Percentiles rank a stretch among this genome's conserved stretches.
phyloP scores from a whole-genome alignment of 2,329 filamentous ascomycete species.

The Penicillium sp. region DNA sequence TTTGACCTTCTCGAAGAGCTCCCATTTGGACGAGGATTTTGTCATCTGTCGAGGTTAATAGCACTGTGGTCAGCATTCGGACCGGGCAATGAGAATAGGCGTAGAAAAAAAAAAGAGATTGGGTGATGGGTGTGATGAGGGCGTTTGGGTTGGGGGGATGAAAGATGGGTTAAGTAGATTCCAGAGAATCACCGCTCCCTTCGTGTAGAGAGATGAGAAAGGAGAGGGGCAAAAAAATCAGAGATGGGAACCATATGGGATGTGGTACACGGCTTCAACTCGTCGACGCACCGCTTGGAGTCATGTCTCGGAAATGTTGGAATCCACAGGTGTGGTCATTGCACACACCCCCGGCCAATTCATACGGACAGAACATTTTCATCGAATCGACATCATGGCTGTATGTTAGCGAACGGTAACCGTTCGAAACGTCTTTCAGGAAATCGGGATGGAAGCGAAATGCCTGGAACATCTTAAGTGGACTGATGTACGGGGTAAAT shows the following conservation, averaged over 20 bases:
- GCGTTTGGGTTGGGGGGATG: conserved; percentile 8
- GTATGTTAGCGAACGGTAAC: conserved; percentile 88
- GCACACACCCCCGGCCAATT: conserved; percentile 73
- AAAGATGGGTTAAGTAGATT: conserved; percentile 10
- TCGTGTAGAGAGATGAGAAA: neutral
- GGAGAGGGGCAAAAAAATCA: conserved; percentile 3
- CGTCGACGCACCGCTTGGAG: conserved; percentile 72
- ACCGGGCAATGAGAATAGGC: conserved; percentile 29
- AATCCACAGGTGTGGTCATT: conserved; percentile 72
- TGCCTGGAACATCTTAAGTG: conserved; percentile 78
- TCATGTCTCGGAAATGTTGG: conserved; percentile 80
- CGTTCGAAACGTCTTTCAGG: conserved; percentile 69
- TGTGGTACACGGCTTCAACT: conserved; percentile 32
- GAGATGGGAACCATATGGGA: conserved; percentile 24
- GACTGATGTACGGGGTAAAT: conserved; percentile 76
- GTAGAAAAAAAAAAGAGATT: conserved; percentile 15
- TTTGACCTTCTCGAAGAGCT: conserved; percentile 50
- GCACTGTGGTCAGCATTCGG: conserved; percentile 45
- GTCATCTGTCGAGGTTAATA: conserved; percentile 52
- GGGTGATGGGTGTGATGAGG: neutral
- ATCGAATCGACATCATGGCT: conserved; percentile 84
- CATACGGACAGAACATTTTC: conserved; percentile 75
- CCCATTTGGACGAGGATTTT: conserved; percentile 56
- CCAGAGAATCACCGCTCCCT: neutral
- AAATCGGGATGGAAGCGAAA: conserved; percentile 89